Base-by-base conservation (phyloP, 768 basidiomycete species). In the Asterophora parasitica region DNA sequence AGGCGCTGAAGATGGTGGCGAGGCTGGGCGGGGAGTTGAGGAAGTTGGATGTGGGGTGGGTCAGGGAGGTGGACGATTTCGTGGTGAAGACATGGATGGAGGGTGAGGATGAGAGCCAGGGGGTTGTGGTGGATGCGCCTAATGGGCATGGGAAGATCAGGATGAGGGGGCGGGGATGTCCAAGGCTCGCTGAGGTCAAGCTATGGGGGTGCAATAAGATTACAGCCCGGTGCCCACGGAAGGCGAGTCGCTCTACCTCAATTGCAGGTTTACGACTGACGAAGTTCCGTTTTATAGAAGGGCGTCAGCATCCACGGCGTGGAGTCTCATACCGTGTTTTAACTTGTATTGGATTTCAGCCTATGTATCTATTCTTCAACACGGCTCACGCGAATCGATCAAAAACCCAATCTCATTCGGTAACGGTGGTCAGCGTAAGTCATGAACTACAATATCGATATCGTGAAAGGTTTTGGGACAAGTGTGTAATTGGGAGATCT, bases 41-140 rank as follows among this genome's bases (percentile, higher is more conserved):
- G 56, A 74, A 69, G 59, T 52, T 97, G 33, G 88, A 98, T 59
- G 65, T 93, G 2, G 86, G 93, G 1, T 98, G 87, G 79, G 92
- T 92, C 57, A 70, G 94, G 40, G 75, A 78, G 16, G 74, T 88
- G 33, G 85, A 93, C 49, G 87, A 98, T 64, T 93, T 87, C 58
- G 73, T 86, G 3, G 67, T 97, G 52, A 85, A 88, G 64, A 77
- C 69, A 11, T 67, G 92, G 55, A 58, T 92, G 53, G 72, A 73
- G 36, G 69, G 70, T 2, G 49, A 56, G 4, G 66, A 15, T n/a
- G 46, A 48, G 58, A 31, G 49, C 52, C 2, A 53, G 34, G 9
- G 43, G 46, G 23, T 49, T 27, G n/a, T 16, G 2, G 12, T 6
- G 19, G 27, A 50, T 2, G 33, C 13, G 30, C 20, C 28, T n/a